These are phyloP conservation scores for Sarocladium brachiariae DNA, from an alignment of 2,329 filamentous ascomycete species.

Conservation along the genomic window DNA sequence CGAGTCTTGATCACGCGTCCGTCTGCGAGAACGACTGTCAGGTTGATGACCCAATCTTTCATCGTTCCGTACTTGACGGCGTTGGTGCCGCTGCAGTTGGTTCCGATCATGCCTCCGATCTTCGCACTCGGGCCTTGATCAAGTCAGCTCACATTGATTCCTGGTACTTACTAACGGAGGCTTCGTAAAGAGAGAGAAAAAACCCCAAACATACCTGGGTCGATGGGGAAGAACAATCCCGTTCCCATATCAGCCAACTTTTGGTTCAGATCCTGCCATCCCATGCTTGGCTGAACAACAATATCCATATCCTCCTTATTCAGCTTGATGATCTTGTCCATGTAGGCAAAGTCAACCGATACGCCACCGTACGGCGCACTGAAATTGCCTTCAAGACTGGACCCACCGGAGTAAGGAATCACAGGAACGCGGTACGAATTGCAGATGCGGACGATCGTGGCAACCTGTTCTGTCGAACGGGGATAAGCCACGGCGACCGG, in stretches of 20 bases:
- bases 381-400: constrained; percentile 85
- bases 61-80: constrained; percentile 77
- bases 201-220: constrained; percentile 57
- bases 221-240: constrained; percentile 84
- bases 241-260: constrained; percentile 58
- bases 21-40: constrained; percentile 74
- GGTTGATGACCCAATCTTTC: constrained; percentile 81
- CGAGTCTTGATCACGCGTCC: constrained; percentile 74
- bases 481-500: constrained; percentile 61
- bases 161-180: no score
- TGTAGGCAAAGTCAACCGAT: constrained; percentile 81
- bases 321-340: constrained; percentile 75
- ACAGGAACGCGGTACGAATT: constrained; percentile 75
- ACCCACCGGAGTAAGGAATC: constrained; percentile 80
- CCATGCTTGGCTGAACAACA: constrained; percentile 82
- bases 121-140: constrained; percentile 53
- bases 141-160: not conserved
- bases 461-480: constrained; percentile 52
- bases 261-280: constrained; percentile 87
- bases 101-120: constrained; percentile 79
- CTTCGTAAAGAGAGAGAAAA: not conserved
- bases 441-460: constrained; percentile 60
- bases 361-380: constrained; percentile 80
- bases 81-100: constrained; percentile 72
- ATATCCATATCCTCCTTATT: constrained; percentile 88